Percentiles rank a stretch among this genome's conserved stretches.
phyloP scores from a whole-genome alignment of 805 yeast species.

The Starmerella potacharoeniae region DNA sequence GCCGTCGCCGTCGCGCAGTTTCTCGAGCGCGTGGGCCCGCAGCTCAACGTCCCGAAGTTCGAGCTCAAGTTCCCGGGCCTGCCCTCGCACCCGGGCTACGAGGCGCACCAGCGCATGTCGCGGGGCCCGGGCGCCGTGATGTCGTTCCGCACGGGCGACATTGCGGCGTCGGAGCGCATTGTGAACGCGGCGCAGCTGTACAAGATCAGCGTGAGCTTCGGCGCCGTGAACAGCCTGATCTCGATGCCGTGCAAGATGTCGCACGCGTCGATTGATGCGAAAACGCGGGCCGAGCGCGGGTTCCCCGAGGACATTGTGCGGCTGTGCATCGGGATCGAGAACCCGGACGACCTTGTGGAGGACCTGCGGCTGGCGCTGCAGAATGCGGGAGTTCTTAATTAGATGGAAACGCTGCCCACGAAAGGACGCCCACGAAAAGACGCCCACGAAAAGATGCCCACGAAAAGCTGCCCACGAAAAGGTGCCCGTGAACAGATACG shows the following conservation, averaged over 20 bases:
- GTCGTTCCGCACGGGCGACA: constrained; percentile 75
- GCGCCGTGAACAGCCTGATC: constrained; percentile 83
- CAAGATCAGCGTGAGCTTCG: constrained; percentile 87
- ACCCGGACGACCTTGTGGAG: constrained; percentile 63
- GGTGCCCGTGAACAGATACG: too few species aligned
- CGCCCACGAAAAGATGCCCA: too few species aligned
- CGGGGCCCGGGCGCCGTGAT: constrained; percentile 84
- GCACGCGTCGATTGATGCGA: constrained; percentile 89
- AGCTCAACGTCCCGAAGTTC: constrained; percentile 28
- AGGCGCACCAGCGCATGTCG: constrained; percentile 63
- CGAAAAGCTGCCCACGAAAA: too few species aligned
- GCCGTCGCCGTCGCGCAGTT: constrained; percentile 65
- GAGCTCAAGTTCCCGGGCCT: constrained; percentile 81
- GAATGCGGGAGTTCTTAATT: constrained; percentile 40
- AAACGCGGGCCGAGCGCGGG: constrained; percentile 74
- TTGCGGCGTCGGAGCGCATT: constrained; percentile 52
- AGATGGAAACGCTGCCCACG: neutral
- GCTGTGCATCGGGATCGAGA: constrained; percentile 85
- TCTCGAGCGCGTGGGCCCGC: constrained; percentile 46
- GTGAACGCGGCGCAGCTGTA: constrained; percentile 67
- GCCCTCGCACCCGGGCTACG: constrained; percentile 68
- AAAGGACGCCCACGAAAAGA: too few species aligned
- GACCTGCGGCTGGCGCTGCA: constrained; percentile 65
- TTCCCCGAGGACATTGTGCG: constrained; percentile 88
- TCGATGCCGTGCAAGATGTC: constrained; percentile 95